Conservation (phyloP, 805 yeast genomes). For the Wickerhamiella cacticola region DNA sequence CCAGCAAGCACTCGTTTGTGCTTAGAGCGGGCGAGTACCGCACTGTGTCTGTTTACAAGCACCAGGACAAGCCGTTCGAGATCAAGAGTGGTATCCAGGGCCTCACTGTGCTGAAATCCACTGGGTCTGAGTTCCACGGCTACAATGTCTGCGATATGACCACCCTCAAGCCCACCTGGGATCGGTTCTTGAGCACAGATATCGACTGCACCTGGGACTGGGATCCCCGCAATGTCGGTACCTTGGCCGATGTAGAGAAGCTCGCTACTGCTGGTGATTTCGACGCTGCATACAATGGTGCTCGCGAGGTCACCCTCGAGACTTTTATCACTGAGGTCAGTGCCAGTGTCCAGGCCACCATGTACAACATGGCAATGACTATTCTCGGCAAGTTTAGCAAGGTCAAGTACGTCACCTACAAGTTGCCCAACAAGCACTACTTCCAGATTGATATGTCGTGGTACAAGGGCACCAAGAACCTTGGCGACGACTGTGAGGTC, state of each 20-base stretch:
- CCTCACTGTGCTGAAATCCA: slow-evolving; percentile 74
- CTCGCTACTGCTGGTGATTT: slow-evolving; percentile 38
- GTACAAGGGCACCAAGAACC: slow-evolving; percentile 63
- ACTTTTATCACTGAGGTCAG: slow-evolving; percentile 77
- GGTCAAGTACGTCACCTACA: slow-evolving; percentile 55
- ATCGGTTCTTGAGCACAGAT: slow-evolving; percentile 80
- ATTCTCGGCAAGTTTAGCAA: slow-evolving; percentile 49
- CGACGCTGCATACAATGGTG: slow-evolving; percentile 50
- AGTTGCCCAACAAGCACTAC: slow-evolving; percentile 86
- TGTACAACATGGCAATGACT: slow-evolving; percentile 79
- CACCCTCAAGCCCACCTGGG: slow-evolving; percentile 68
- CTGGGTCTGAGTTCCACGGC: slow-evolving; percentile 88
- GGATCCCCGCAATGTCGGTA: slow-evolving; percentile 36
- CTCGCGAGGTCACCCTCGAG: slow-evolving; percentile 57
- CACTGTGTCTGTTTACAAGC: slow-evolving; percentile 32
- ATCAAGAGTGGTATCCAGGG: slow-evolving; percentile 64
- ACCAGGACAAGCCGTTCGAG: slow-evolving; percentile 35
- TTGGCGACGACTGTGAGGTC: slow-evolving; percentile 53
- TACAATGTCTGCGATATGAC: slow-evolving; percentile 81
- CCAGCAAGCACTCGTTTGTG: slow-evolving; percentile 72
- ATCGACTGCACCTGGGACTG: slow-evolving; percentile 63
- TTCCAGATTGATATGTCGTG: slow-evolving; percentile 67
- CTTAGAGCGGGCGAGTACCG: slow-evolving; percentile 78
- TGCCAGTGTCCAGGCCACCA: slow-evolving; percentile 92
- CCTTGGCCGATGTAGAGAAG: slow-evolving; percentile 19